Evolutionary conservation across 108 stramenopile genomes (phyloP).

Genomic region (Schizochytrium sp.): DNA sequence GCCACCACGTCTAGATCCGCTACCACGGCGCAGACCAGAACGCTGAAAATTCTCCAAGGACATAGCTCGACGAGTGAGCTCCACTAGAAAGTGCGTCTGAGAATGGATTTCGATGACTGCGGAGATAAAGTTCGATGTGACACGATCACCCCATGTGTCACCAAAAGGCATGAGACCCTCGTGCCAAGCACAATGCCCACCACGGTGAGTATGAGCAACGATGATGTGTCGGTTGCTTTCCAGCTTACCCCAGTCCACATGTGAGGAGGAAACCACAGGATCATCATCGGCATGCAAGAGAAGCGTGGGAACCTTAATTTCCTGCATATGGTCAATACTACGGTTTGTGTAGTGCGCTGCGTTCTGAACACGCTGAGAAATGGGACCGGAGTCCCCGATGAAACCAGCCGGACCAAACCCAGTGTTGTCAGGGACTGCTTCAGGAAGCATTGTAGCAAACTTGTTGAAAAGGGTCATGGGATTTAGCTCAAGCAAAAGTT

Average conservation of each 20-base stretch:
- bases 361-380: conserved; percentile 49
- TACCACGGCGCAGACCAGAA: neutral
- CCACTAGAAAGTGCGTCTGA: conserved; percentile 63
- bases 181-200: conserved; percentile 66
- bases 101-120: conserved; percentile 56
- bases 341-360: conserved; percentile 28
- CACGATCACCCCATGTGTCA: conserved; percentile 50
- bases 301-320: conserved; percentile 37
- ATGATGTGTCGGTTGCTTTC: conserved; percentile 59
- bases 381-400: neutral
- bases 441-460: conserved; percentile 50
- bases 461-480: conserved; percentile 51
- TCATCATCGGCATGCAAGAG: conserved; percentile 39
- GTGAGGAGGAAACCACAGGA: conserved; percentile 34
- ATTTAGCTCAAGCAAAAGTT: conserved; percentile 46
- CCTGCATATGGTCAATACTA: conserved; percentile 34
- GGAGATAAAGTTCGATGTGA: conserved; percentile 61
- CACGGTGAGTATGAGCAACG: conserved; percentile 59
- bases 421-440: conserved; percentile 6
- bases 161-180: conserved; percentile 62
- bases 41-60: neutral
- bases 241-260: conserved; percentile 56
- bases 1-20: neutral
- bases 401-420: conserved; percentile 55
- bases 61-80: conserved; percentile 40